These are phyloP conservation scores for Aureobasidium sp. DNA, from an alignment of 2,329 filamentous ascomycete species.

Conservation along the genomic window DNA sequence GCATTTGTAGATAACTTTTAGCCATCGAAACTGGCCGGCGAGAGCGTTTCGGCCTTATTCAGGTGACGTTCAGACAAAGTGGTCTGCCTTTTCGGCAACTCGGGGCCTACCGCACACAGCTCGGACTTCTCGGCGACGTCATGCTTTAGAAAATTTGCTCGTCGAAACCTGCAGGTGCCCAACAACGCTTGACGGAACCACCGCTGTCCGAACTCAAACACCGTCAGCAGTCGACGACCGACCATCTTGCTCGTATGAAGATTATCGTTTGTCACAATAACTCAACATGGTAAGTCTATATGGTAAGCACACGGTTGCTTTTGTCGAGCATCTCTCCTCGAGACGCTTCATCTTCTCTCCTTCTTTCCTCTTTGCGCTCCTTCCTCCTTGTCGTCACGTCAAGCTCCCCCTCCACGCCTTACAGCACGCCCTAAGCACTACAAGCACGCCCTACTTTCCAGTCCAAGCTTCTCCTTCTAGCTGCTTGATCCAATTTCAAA, in stretches of 20 bases:
- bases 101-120: neutral
- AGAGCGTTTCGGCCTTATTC: neutral
- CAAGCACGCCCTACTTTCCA: constrained; percentile 10
- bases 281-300: neutral
- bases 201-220: neutral
- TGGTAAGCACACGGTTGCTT: constrained; percentile 1
- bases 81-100: constrained; percentile 3
- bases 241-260: neutral
- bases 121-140: constrained; percentile 12
- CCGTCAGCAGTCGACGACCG: neutral
- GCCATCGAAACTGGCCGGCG: neutral
- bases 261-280: neutral
- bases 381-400: neutral
- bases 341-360: neutral
- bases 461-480: constrained; percentile 1
- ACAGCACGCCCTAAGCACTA: constrained; percentile 11
- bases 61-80: constrained; percentile 7
- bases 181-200: constrained; percentile 1
- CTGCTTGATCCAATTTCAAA: constrained; percentile 4
- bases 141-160: constrained; percentile 13
- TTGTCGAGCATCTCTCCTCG: neutral
- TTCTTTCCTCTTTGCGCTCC: neutral
- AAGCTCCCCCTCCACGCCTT: neutral
- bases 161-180: neutral
- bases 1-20: neutral